Conservation (phyloP, 345 rosid species). For the Kandelia obovata region DNA sequence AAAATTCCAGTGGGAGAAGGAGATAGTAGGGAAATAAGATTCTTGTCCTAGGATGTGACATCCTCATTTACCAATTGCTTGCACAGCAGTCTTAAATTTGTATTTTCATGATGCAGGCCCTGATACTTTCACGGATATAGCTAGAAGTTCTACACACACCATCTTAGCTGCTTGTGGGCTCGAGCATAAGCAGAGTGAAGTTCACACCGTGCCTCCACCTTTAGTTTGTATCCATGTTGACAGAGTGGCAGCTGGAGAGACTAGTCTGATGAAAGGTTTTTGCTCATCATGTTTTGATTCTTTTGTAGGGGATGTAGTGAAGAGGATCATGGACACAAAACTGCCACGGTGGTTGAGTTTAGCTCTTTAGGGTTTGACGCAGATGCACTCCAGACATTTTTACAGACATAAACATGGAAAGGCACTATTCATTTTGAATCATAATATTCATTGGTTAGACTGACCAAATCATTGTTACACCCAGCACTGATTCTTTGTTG, state of each 20-base stretch:
- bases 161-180: conserved; percentile 83
- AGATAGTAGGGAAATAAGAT: background rate
- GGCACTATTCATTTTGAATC: conserved; percentile 33
- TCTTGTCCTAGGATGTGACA: background rate
- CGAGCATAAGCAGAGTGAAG: conserved; percentile 66
- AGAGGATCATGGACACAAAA: conserved; percentile 69
- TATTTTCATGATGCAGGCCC: conserved; percentile 43
- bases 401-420: conserved; percentile 25
- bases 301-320: conserved; percentile 75
- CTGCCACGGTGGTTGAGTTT: conserved; percentile 73
- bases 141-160: conserved; percentile 66
- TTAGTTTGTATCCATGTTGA: conserved; percentile 52
- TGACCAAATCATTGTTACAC: conserved; percentile 12
- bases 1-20: too few species aligned
- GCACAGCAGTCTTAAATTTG: conserved; percentile 13
- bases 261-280: conserved; percentile 68
- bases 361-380: conserved; percentile 52
- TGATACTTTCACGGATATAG: conserved; percentile 55
- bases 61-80: background rate
- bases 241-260: conserved; percentile 44
- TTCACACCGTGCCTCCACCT: conserved; percentile 48
- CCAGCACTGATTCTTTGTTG: background rate
- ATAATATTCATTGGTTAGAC: conserved; percentile 27
- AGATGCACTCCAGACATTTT: conserved; percentile 25
- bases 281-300: conserved; percentile 86